phyloP scores from a whole-genome alignment of 257 asterid genomes.

The Oldenlandia corymbosa region DNA sequence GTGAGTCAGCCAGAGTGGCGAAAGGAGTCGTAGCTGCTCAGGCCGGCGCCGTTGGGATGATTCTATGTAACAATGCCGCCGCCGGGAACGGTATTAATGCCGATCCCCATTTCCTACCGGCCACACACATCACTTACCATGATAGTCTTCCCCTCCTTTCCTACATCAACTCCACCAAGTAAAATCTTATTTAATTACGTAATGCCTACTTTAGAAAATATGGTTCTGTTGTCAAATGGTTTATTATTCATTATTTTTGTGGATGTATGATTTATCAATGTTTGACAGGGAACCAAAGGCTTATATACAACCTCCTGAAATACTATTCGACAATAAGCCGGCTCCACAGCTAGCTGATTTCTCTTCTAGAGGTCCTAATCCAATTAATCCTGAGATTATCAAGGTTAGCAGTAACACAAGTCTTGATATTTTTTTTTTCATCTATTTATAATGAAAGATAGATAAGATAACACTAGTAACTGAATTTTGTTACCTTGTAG shows the following conservation, averaged over 20 bases:
- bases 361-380: slow-evolving; percentile 72
- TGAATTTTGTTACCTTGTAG: no score
- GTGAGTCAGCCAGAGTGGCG: slow-evolving; percentile 21
- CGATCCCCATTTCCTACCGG: slow-evolving; percentile 48
- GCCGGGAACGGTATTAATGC: slow-evolving; percentile 23
- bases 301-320: slow-evolving; percentile 30
- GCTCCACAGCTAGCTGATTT: slow-evolving; percentile 60
- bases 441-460: no score
- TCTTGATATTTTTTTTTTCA: no score
- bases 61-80: slow-evolving; percentile 33
- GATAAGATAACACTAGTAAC: no score
- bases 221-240: no score
- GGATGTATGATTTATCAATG: no score
- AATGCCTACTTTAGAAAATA: no score
- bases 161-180: slow-evolving; percentile 42
- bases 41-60: slow-evolving; percentile 68
- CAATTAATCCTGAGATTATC: slow-evolving; percentile 46
- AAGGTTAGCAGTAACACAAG: slow-evolving; percentile 40
- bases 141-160: slow-evolving; percentile 35
- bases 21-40: slow-evolving; percentile 35
- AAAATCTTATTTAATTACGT: no score
- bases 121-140: slow-evolving; percentile 39
- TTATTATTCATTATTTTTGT: no score
- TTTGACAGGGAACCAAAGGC: slow-evolving; percentile 42
- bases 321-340: slow-evolving; percentile 24